Evolutionary conservation across 768 basidiomycete genomes (phyloP).

Genomic region (Nevesoporus exiguus): DNA sequence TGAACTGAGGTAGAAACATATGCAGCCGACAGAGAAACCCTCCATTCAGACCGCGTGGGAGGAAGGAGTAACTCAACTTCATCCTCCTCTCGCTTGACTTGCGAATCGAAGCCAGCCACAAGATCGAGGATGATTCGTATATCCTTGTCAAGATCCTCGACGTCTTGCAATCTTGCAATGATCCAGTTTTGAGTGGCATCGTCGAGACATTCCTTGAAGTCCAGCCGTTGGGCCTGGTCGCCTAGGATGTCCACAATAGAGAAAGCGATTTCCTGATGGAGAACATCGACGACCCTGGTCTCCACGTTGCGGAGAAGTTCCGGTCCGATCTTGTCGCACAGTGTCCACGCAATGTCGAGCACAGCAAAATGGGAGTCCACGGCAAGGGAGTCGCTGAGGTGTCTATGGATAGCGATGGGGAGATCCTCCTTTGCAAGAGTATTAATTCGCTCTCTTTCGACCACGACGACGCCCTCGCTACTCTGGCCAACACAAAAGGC

Average conservation of each 20-base stretch:
- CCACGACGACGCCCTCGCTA: conserved; percentile 49
- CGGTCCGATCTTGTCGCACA: conserved; percentile 59
- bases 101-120: conserved; percentile 65
- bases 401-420: conserved; percentile 54
- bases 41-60: conserved; percentile 58
- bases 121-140: conserved; percentile 60
- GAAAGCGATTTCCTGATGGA: conserved; percentile 77
- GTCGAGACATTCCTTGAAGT: conserved; percentile 55
- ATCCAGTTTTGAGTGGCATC: conserved; percentile 62
- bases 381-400: conserved; percentile 41
- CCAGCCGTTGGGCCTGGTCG: conserved; percentile 54
- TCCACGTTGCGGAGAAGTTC: conserved; percentile 57
- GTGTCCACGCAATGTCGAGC: conserved; percentile 59
- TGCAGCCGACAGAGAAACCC: conserved; percentile 54
- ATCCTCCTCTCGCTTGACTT: conserved; percentile 74
- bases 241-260: conserved; percentile 71
- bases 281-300: conserved; percentile 53
- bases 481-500: conserved; percentile 48
- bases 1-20: conserved; percentile 62
- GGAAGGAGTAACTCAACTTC: conserved; percentile 56
- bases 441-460: conserved; percentile 78
- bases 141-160: conserved; percentile 54
- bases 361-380: conserved; percentile 54
- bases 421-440: conserved; percentile 62
- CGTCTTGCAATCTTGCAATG: conserved; percentile 51